Evolutionary conservation across 371 early-diverging fungal species (phyloP).

Genomic region (Choanephora cucurbitarum): DNA sequence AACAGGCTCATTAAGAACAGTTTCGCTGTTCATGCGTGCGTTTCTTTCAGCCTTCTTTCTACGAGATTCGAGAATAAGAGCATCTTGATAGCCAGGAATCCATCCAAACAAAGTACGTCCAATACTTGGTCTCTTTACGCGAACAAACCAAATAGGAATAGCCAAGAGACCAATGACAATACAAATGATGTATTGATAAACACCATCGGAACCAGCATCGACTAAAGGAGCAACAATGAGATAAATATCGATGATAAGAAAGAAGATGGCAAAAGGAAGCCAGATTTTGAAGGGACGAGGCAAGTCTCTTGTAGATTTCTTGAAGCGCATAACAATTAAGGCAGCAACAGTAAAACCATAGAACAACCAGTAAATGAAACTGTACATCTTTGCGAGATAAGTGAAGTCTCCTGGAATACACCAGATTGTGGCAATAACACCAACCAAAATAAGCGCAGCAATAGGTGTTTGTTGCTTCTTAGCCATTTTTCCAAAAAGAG

Average conservation of each 20-base stretch:
- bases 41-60: conserved; percentile 4
- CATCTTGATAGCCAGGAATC: conserved; percentile 40
- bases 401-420: conserved; percentile 52
- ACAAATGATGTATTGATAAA: conserved; percentile 39
- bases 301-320: conserved; percentile 28
- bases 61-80: conserved; percentile 16
- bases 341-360: conserved; percentile 48
- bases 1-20: neutral
- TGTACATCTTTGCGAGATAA: conserved; percentile 60
- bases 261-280: conserved; percentile 38
- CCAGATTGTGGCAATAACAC: conserved; percentile 46
- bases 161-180: conserved; percentile 34
- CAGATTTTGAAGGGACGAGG: conserved; percentile 40
- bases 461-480: conserved; percentile 46
- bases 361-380: conserved; percentile 60
- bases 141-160: conserved; percentile 44
- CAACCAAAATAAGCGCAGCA: conserved; percentile 38
- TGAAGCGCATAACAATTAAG: conserved; percentile 39
- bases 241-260: conserved; percentile 35
- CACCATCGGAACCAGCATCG: conserved; percentile 40
- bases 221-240: conserved; percentile 44
- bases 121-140: conserved; percentile 33
- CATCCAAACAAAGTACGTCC: conserved; percentile 38
- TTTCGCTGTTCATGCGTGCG: neutral
- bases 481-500: conserved; percentile 41